Percentiles rank a stretch among this genome's conserved stretches.
Conservation (phyloP, 805 yeast genomes). For the Saturnispora zaruensis region DNA sequence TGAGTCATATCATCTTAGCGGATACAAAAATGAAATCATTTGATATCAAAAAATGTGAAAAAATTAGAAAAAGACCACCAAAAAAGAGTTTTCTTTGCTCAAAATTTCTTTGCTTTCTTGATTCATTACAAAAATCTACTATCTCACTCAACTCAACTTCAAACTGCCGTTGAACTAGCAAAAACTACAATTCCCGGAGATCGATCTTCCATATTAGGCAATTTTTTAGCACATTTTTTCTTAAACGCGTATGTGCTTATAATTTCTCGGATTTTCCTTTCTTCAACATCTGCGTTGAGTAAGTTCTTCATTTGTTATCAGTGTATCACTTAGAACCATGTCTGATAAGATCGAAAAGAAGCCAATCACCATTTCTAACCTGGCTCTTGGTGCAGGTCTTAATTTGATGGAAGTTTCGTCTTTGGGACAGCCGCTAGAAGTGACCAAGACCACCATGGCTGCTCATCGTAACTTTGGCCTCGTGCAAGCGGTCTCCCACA, state of each 20-base stretch:
- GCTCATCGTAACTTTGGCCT: conserved; percentile 76
- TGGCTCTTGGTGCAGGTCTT: conserved; percentile 86
- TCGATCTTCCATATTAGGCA: neutral
- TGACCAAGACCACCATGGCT: conserved; percentile 95
- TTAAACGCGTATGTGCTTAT: neutral
- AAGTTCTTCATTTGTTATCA: neutral
- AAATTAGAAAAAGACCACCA: neutral
- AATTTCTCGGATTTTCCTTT: neutral
- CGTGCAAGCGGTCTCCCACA: conserved; percentile 57
- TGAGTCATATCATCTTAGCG: neutral
- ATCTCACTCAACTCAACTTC: no score
- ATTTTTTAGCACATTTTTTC: neutral
- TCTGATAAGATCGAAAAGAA: conserved; percentile 46
- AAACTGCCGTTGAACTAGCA: no score
- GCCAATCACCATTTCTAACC: conserved; percentile 81
- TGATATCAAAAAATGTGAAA: neutral
- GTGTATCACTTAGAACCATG: neutral
- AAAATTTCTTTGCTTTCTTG: no score
- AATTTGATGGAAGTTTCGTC: conserved; percentile 91
- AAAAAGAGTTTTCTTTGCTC: no score
- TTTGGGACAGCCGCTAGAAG: conserved; percentile 95
- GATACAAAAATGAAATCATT: neutral
- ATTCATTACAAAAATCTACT: no score
- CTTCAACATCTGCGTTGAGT: neutral
- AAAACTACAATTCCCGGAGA: neutral